Base-by-base conservation (phyloP, 2,329 filamentous ascomycete genomes). In the Neonectria faginata region DNA sequence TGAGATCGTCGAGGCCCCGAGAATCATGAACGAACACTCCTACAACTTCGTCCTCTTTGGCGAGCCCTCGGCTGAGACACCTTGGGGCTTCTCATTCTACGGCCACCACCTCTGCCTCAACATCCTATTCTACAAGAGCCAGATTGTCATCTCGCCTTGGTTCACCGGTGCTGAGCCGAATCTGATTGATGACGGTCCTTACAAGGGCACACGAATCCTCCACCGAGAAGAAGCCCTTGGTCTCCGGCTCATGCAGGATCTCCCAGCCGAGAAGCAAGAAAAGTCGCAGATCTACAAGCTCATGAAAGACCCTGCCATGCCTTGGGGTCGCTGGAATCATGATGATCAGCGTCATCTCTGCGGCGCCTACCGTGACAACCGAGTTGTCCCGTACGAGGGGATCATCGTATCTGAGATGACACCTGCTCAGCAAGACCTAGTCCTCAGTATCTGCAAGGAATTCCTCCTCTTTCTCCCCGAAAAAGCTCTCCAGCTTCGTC, bases 141-240 rank as follows among this genome's bases (percentile, higher is more conserved):
- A 93, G 75, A 88, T 93, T 54, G 81, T 93, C 48, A 82, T 93
- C 3, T 88, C 87, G 0, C 92, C 92, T 0, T 92, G 89, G 79
- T 95, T 95, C 78, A 93, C 91, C 0, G 92, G 92, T 59, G 92
- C 92, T 0, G 92, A 95, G 77, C 92, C 92, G 0, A 93, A 94
- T 71, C 73, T 89, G 39, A 91, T 94, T 70, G 91, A 94, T 68
- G 77, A 78, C 0, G 91, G 91, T 0, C 85, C 84, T 0, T 84
- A 88, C 75, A 79, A 79, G 1, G 91, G 91, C 7, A 92, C 89
- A 0, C 81, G 85, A 3, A 92, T 94, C 60, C 78, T 94, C 36
- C 82, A 89, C 42, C 79, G 79, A 8, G 91, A 94, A 73, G 91
- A 91, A 52, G 76, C 78, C 2, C 76, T 92, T 0, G 91, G 91